Percentiles rank a stretch among this genome's conserved stretches.
These are phyloP conservation scores for Purpureocillium takamizusanense DNA, from an alignment of 2,329 filamentous ascomycete species.

Conservation along the genomic window DNA sequence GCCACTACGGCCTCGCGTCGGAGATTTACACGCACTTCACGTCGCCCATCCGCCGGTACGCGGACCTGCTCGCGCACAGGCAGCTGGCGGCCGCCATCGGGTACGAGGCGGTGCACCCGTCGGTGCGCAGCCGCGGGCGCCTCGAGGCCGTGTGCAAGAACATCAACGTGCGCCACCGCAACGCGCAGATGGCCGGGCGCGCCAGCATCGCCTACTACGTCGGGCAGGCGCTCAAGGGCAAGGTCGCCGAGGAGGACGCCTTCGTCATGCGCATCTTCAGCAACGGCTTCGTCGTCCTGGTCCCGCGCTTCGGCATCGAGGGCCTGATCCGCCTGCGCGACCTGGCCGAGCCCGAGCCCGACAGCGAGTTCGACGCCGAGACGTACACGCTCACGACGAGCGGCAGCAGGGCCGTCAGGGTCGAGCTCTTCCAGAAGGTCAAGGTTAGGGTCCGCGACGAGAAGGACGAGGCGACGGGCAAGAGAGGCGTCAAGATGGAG, in stretches of 20 bases:
- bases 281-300: slow-evolving; percentile 94
- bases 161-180: slow-evolving; percentile 95
- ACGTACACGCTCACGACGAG: slow-evolving; percentile 64
- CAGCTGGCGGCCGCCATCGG: slow-evolving; percentile 93
- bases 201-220: slow-evolving; percentile 97
- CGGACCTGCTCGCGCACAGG: slow-evolving; percentile 88
- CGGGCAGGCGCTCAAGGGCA: slow-evolving; percentile 82
- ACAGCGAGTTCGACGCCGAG: slow-evolving; percentile 77
- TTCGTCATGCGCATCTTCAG: slow-evolving; percentile 97
- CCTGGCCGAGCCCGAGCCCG: slow-evolving; percentile 67
- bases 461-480: slow-evolving; percentile 91
- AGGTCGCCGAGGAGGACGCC: slow-evolving; percentile 71
- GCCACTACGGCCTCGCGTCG: slow-evolving; percentile 91
- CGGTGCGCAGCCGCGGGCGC: slow-evolving; percentile 70
- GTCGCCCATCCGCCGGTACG: slow-evolving; percentile 91
- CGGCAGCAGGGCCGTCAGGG: slow-evolving; percentile 44
- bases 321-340: slow-evolving; percentile 81
- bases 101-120: slow-evolving; percentile 78
- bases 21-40: slow-evolving; percentile 99
- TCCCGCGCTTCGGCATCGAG: slow-evolving; percentile 93
- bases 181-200: slow-evolving; percentile 89
- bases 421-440: slow-evolving; percentile 91
- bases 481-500: slow-evolving; percentile 79
- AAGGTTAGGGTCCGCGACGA: slow-evolving; percentile 83
- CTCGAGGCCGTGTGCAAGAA: slow-evolving; percentile 95